Percentiles rank a stretch among this genome's conserved stretches.
Evolutionary conservation across 2,329 filamentous ascomycete genomes (phyloP).

Genomic region (Fusarium coffeatum): DNA sequence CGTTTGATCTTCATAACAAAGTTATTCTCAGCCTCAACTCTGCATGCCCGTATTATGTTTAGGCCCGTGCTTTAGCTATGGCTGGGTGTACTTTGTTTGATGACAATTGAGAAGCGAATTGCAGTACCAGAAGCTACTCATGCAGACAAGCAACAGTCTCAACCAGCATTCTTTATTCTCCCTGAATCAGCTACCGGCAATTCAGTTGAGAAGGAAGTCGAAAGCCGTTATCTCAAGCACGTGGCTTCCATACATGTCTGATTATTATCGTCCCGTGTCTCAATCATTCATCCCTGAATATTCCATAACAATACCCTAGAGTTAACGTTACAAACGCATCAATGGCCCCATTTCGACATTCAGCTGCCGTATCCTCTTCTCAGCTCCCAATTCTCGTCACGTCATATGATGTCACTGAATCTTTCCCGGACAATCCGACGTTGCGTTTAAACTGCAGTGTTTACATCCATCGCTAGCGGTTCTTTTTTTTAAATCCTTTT

Average conservation of each 20-base stretch:
- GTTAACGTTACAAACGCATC: neutral
- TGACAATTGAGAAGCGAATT: conserved; percentile 2
- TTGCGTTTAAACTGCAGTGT: conserved; percentile 12
- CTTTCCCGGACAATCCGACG: conserved; percentile 13
- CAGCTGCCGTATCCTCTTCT: conserved; percentile 11
- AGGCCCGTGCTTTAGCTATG: conserved; percentile 14
- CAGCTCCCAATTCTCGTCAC: conserved; percentile 19
- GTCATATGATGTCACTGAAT: conserved; percentile 38
- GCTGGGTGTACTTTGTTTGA: too few species aligned
- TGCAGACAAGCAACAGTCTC: neutral
- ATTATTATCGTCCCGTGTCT: neutral
- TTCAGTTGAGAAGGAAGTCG: neutral
- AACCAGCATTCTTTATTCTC: conserved; percentile 2
- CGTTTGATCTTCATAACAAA: conserved; percentile 19
- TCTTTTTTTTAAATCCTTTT: neutral
- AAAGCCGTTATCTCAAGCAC: conserved; percentile 15
- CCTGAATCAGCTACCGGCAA: neutral
- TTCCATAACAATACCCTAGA: neutral
- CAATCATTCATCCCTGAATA: neutral
- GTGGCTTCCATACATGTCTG: conserved; percentile 15
- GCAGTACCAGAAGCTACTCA: neutral
- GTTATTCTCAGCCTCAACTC: conserved; percentile 12
- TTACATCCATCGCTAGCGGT: neutral
- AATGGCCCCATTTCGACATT: neutral
- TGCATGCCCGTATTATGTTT: too few species aligned